phyloP scores from a whole-genome alignment of 2,329 filamentous ascomycete species.

The Phoma sp. region DNA sequence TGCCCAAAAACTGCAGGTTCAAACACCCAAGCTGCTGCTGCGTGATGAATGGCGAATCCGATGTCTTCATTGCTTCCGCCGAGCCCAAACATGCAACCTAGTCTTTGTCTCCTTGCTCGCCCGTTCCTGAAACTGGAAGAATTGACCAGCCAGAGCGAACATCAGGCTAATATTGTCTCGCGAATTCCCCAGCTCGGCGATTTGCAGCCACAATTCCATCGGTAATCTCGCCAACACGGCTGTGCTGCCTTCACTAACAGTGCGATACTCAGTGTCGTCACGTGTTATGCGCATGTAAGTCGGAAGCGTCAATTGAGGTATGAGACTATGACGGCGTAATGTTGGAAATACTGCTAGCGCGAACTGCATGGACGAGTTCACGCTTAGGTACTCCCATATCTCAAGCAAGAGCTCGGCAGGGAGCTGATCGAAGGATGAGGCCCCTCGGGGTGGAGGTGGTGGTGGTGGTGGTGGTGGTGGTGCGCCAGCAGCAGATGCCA shows the following conservation, averaged over 20 bases:
- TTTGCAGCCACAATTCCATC: constrained; percentile 51
- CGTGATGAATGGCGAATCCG: not conserved
- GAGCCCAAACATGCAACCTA: constrained; percentile 26
- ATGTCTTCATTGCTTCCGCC: constrained; percentile 14
- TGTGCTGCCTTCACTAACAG: not conserved
- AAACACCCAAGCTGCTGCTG: not conserved
- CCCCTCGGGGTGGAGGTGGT: constrained; percentile 21
- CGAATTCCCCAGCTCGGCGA: constrained; percentile 49
- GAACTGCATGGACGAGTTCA: constrained; percentile 54
- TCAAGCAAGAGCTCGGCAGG: constrained; percentile 57
- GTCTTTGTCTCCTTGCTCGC: constrained; percentile 21
- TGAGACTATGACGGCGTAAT: constrained; percentile 47
- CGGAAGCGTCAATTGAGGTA: constrained; percentile 35
- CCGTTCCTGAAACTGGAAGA: constrained; percentile 22
- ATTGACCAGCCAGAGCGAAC: constrained; percentile 32
- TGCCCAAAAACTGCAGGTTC: no score
- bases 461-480: constrained; percentile 22
- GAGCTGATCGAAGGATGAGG: constrained; percentile 47
- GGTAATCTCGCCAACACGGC: constrained; percentile 38
- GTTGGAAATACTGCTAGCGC: constrained; percentile 57
- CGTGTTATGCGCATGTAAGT: constrained; percentile 37
- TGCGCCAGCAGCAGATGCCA: constrained; percentile 33
- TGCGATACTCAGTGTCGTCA: constrained; percentile 2
- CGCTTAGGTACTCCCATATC: constrained; percentile 52
- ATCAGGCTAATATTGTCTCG: constrained; percentile 51